Base-by-base conservation (phyloP, 116 monocot genomes). In the Thalassia testudinum region DNA sequence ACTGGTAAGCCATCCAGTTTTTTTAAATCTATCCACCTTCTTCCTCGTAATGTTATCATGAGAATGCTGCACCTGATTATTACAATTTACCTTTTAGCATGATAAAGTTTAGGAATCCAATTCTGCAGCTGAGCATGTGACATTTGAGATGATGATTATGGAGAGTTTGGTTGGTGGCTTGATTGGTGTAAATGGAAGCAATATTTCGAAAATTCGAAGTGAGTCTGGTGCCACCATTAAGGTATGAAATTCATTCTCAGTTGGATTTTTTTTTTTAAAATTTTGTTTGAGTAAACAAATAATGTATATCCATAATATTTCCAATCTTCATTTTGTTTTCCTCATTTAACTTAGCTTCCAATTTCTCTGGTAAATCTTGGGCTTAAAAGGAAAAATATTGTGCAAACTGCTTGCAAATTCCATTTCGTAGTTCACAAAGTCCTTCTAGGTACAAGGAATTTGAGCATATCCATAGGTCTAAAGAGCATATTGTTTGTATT, bases 141-240 rank as follows among this genome's bases (percentile, higher is more conserved):
- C 62, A 20, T 62, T 43, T n/a, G 63, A 70, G 43, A 62, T 70
- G 63, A 47, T 57, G 49, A 63, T 70, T 12, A n/a, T 52, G 50
- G 70, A 70, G 49, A 63, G 58, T 21, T 56, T 70, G 28, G 70
- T 70, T 34, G 70, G 70, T 34, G 70, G 70, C 21, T 63, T 70
- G 62, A 63, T 63, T 22, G 70, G 70, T 17, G 63, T 56, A 57
- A 51, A 58, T 45, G 70, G 62, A n/a, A 52, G 57, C 34, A 70
- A 70, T 28, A 70, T 70, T 16, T 63, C 70, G 27, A 70, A 51
- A 42, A 70, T 70, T 20, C 56, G 70, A 44, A 43, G 17, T 19
- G 58, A 63, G 13, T 63, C 70, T 44, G 70, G 70, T 15, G 70
- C 70, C 12, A 63, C 70, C 25, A 63, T 70, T 18, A 70, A 70